Conservation (phyloP, 2,329 filamentous ascomycete species). For the Anthostomella pinea region DNA sequence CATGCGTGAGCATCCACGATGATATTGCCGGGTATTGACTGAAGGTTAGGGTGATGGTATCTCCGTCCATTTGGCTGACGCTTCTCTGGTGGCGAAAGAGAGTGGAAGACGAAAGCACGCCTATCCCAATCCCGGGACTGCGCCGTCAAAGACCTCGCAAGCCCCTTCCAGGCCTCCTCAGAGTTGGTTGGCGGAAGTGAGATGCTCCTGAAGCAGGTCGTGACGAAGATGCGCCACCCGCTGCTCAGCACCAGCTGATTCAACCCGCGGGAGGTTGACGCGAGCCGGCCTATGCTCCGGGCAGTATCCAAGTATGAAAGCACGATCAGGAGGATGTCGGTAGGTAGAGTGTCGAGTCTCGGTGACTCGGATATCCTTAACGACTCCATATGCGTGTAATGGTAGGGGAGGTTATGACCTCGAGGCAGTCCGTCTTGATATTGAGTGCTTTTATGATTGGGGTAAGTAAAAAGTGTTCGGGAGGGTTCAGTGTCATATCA, state of each 20-base stretch:
- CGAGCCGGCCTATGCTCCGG: constrained; percentile 43
- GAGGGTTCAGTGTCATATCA: background rate
- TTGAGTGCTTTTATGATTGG: background rate
- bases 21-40: constrained; percentile 43
- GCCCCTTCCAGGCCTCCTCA: constrained; percentile 24
- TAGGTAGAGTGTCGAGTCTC: constrained; percentile 43
- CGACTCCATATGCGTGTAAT: constrained; percentile 10
- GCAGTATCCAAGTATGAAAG: constrained; percentile 47
- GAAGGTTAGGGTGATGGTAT: constrained; percentile 9
- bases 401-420: background rate
- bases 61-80: constrained; percentile 6
- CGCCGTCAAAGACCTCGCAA: constrained; percentile 47
- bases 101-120: constrained; percentile 40
- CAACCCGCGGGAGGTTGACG: constrained; percentile 38
- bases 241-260: constrained; percentile 37
- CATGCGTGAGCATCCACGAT: constrained; percentile 45
- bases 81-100: constrained; percentile 19
- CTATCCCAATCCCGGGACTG: constrained; percentile 54
- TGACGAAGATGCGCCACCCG: constrained; percentile 52
- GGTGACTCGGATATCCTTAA: constrained; percentile 15
- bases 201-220: constrained; percentile 42
- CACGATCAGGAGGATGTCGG: constrained; percentile 50
- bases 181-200: constrained; percentile 26
- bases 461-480: background rate
- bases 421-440: too few relatives aligned